Evolutionary conservation across 768 basidiomycete genomes (phyloP), one percentile per base, ranked within the genome.

Genomic region (Kwoniella dejecticola): DNA sequence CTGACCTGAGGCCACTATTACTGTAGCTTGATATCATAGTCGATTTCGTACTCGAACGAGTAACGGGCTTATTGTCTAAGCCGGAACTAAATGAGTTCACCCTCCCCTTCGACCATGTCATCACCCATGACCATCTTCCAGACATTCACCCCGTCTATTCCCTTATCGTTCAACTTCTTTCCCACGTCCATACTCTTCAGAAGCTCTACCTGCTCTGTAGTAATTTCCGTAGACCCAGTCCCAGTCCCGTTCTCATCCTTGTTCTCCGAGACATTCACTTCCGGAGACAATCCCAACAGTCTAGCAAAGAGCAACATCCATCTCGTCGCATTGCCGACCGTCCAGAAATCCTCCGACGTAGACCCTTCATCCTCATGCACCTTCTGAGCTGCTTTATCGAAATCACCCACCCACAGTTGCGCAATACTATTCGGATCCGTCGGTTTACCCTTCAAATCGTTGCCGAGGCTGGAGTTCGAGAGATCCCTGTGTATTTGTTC

Each of bases 121-220:
- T 70, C 53, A 0, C 74, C 72, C 76, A 79, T 79, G 36, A 79
- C 66, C 74, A 79, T 72, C 52, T 69, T 65, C 77, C 77, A 79
- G 1, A 79, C 77, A 56, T 72, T 70, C 36, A 53, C 29, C 4
- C 66, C 68, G 27, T 52, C 50, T 30, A 49, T 49, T 7, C 50
- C 66, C 46, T 67, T 62, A 3, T 52, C 63, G 11, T 52, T 44
- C 23, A 70, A 49, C 15, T 29, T 27, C 48, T 64, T 45, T 4
- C 73, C 71, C 10, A 68, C 47, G 6, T 57, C 59, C 72, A 74
- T 74, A 0, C 19, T 30, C 13, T 56, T 33, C 58, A 78, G 45
- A 24, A 71, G 27, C 21, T 64, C 67, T 31, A 49, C 52, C 5
- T 66, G 65, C 26, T 62, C 48, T 15, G 52, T 27, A 1, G 52